Conservation (phyloP, 2,329 filamentous ascomycete species). For the Ascochyta pisi region DNA sequence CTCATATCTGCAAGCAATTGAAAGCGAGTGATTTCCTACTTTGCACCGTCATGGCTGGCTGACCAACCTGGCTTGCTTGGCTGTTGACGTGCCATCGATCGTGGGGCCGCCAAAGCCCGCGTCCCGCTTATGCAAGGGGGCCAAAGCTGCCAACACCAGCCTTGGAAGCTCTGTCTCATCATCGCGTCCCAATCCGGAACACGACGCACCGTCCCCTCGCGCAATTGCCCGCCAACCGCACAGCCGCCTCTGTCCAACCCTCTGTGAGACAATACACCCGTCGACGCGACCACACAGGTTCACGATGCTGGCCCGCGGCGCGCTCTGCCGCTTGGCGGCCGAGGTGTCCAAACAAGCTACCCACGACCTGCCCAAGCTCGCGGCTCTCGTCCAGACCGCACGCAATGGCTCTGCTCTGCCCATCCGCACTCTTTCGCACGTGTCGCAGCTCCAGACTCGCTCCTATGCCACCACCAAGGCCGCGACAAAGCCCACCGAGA, state of each 20-base stretch:
- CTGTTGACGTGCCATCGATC: conserved; percentile 14
- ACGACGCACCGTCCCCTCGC: conserved; percentile 18
- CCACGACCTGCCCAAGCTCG: conserved; percentile 46
- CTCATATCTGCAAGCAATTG: conserved; percentile 4
- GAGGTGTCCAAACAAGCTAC: conserved; percentile 44
- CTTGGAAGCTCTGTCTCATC: conserved; percentile 20
- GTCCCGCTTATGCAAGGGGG: conserved; percentile 17
- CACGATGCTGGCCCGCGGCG: conserved; percentile 46
- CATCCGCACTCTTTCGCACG: conserved; percentile 6
- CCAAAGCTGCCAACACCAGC: conserved; percentile 11
- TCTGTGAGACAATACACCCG: conserved; percentile 14
- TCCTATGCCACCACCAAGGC: conserved; percentile 43
- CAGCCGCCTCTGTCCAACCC: conserved; percentile 17
- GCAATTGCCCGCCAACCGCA: conserved; percentile 31
- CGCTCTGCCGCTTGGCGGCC: conserved; percentile 46
- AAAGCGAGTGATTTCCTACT: not conserved
- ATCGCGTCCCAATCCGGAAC: conserved; percentile 21
- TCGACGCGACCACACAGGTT: conserved; percentile 4
- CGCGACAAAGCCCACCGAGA: conserved; percentile 41
- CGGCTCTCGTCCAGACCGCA: conserved; percentile 37
- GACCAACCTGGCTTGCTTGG: not conserved
- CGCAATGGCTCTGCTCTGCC: conserved; percentile 14
- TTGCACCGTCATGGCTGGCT: not conserved
- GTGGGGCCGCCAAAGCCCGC: not conserved
- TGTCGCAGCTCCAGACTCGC: conserved; percentile 24